phyloP scores from a whole-genome alignment of 2,329 filamentous ascomycete species.

The Fusarium sp. region DNA sequence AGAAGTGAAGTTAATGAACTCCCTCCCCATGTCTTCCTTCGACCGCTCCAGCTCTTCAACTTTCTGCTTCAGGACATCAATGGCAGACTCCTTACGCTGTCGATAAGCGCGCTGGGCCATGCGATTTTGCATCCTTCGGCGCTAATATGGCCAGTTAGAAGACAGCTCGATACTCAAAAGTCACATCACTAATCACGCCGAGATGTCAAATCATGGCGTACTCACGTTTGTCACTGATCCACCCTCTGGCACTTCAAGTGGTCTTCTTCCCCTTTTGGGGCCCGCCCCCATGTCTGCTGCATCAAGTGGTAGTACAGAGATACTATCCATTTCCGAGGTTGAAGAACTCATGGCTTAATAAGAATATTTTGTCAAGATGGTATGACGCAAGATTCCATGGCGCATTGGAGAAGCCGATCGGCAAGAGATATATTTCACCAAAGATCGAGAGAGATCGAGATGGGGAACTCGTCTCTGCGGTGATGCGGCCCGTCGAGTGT shows the following conservation, averaged over 20 bases:
- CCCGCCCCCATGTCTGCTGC: not conserved
- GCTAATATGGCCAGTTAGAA: not conserved
- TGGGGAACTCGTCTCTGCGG: not conserved
- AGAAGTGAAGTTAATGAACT: slow-evolving; percentile 3
- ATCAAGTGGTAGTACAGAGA: not conserved
- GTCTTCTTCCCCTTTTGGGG: not conserved
- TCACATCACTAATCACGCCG: not conserved
- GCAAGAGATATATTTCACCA: not conserved
- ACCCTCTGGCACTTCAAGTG: not conserved
- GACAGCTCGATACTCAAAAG: not conserved
- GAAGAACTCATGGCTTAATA: not conserved
- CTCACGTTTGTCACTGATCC: slow-evolving; percentile 5
- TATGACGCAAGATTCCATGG: not conserved
- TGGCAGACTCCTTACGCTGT: slow-evolving; percentile 10
- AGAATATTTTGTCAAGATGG: not conserved
- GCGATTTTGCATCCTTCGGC: slow-evolving; percentile 6
- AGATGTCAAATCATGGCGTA: not conserved
- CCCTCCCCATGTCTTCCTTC: not conserved
- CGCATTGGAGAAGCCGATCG: not conserved
- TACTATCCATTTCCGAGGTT: not conserved
- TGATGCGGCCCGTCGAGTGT: not conserved
- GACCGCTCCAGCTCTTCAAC: not conserved
- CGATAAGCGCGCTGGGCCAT: slow-evolving; percentile 21
- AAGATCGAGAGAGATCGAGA: not conserved
- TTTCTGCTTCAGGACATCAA: slow-evolving; percentile 4